Conservation (phyloP, 192 early-diverging fungal species). For the Coemansia guatemalensis region DNA sequence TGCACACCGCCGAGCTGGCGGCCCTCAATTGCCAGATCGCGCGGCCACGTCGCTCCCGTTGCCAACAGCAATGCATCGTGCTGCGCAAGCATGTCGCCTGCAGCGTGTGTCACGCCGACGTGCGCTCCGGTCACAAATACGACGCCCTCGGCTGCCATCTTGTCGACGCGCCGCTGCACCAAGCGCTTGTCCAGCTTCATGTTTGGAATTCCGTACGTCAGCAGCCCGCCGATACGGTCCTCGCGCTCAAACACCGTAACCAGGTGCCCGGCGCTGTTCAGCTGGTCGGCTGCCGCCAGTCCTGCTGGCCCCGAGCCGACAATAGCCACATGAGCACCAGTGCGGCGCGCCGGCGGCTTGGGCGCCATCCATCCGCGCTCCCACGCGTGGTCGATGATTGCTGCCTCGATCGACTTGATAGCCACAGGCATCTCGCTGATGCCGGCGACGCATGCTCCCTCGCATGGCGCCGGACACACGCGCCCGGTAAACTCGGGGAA, state of each 20-base stretch:
- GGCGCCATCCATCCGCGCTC: constrained; percentile 97
- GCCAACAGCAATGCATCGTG: constrained; percentile 87
- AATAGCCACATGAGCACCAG: constrained; percentile 82
- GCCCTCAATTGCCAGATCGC: constrained; percentile 89
- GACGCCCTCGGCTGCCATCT: constrained; percentile 94
- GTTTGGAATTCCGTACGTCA: constrained; percentile 99
- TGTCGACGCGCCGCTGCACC: constrained; percentile 90
- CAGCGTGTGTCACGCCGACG: constrained; percentile 84
- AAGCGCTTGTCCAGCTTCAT: constrained; percentile 99
- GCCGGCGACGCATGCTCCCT: constrained; percentile 93
- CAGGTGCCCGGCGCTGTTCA: constrained; percentile 93
- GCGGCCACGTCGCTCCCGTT: constrained; percentile 96
- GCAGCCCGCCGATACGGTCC: constrained; percentile 91
- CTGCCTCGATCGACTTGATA: constrained; percentile 97
- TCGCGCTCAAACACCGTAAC: constrained; percentile 98
- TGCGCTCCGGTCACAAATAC: constrained; percentile 84
- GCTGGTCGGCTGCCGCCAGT: constrained; percentile 92
- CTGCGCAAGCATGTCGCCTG: constrained; percentile 59
- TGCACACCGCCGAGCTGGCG: constrained; percentile 87
- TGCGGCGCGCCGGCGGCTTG: constrained; percentile 72
- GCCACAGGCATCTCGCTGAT: constrained; percentile 93
- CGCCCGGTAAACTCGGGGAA: constrained; percentile 99
- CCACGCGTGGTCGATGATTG: constrained; percentile 97
- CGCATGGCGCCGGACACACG: constrained; percentile 97
- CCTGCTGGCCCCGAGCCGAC: constrained; percentile 97